phyloP scores from a whole-genome alignment of 495 filamentous ascomycete species.

The Tuber melanosporum region DNA sequence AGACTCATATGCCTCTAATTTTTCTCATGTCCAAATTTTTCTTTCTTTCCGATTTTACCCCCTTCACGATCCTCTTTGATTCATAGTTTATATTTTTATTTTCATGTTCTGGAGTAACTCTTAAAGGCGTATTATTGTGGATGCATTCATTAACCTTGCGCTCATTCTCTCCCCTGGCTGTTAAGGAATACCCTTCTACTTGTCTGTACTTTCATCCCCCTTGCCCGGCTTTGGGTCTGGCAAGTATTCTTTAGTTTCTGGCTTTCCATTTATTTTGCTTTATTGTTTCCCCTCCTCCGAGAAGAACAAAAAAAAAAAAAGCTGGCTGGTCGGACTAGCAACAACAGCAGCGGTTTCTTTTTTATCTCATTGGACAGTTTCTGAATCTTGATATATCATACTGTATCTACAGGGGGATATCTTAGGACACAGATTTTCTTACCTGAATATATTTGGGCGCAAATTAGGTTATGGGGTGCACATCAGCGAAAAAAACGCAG shows the following conservation, averaged over 20 bases:
- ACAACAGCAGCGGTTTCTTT: conserved; percentile 16
- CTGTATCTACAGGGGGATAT: background rate
- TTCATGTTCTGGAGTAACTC: conserved; percentile 10
- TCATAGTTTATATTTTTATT: conserved; percentile 11
- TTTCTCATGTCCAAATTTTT: background rate
- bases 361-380: conserved; percentile 14
- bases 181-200: background rate
- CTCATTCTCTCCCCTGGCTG: background rate
- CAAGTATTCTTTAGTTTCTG: conserved; percentile 14
- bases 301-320: conserved; percentile 27
- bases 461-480: no score
- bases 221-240: background rate
- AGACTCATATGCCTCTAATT: conserved; percentile 23
- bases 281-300: conserved; percentile 19
- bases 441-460: no score
- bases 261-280: conserved; percentile 30
- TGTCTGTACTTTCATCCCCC: background rate
- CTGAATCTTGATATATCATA: background rate
- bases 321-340: conserved; percentile 7
- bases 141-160: conserved; percentile 28
- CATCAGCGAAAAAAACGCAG: no score
- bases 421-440: background rate
- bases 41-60: conserved; percentile 11
- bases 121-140: conserved; percentile 31
- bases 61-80: conserved; percentile 1